Conservation (phyloP, 805 yeast genomes). For the Soucietia sequanensis region DNA sequence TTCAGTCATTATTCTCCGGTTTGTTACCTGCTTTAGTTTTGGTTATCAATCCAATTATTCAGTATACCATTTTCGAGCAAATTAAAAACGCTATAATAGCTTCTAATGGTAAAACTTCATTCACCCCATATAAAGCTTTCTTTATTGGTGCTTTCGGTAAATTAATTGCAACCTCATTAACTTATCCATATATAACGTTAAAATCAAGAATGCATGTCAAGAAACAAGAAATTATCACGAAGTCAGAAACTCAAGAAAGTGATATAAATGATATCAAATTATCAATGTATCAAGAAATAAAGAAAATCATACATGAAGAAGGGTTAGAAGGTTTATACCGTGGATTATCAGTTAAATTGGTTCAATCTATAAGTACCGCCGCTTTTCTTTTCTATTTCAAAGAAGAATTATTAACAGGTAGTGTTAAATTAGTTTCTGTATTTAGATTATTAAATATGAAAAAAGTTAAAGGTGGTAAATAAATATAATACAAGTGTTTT, state of each 20-base stretch:
- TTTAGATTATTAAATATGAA: slow-evolving; percentile 25
- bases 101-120: slow-evolving; percentile 45
- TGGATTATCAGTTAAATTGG: slow-evolving; percentile 75
- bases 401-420: slow-evolving; percentile 70
- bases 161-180: slow-evolving; percentile 80
- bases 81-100: slow-evolving; percentile 63
- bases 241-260: slow-evolving; percentile 5
- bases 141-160: slow-evolving; percentile 88
- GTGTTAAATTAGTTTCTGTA: slow-evolving; percentile 52
- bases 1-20: slow-evolving; percentile 74
- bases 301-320: slow-evolving; percentile 61
- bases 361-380: slow-evolving; percentile 83
- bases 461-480: too few species aligned
- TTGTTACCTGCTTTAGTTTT: slow-evolving; percentile 83
- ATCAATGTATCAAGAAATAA: slow-evolving; percentile 51
- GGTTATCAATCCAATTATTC: slow-evolving; percentile 86
- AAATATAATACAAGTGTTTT: too few species aligned
- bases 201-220: slow-evolving; percentile 83
- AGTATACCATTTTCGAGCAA: slow-evolving; percentile 90
- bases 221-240: slow-evolving; percentile 35
- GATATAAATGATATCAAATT: slow-evolving; percentile 17
- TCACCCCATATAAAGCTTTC: slow-evolving; percentile 76
- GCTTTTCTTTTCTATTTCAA: slow-evolving; percentile 89
- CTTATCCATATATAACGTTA: slow-evolving; percentile 90
- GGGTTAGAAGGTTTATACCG: slow-evolving; percentile 77